Conservation (phyloP, 1,284 basidiomycete species). For the Ganoderma resinaceum region DNA sequence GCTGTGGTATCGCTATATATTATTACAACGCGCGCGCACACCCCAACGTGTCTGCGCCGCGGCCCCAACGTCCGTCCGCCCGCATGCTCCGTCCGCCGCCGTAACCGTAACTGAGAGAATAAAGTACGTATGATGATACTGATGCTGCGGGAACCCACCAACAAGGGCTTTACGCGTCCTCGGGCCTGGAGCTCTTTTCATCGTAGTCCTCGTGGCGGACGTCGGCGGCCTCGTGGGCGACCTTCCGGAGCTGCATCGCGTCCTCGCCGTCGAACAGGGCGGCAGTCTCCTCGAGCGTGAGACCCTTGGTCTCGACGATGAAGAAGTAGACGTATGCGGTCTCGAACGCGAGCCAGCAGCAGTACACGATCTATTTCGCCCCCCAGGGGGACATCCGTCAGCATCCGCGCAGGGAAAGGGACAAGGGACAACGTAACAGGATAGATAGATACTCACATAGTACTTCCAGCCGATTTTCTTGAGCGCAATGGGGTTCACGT, state of each 20-base stretch:
- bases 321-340: conserved; percentile 68
- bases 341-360: conserved; percentile 72
- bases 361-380: conserved; percentile 61
- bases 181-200: conserved; percentile 41
- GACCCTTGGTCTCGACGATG: conserved; percentile 76
- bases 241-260: conserved; percentile 46
- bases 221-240: conserved; percentile 38
- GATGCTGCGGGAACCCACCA: not conserved
- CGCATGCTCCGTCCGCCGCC: not conserved
- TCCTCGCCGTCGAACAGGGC: conserved; percentile 76
- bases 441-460: conserved; percentile 38
- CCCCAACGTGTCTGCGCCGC: not conserved
- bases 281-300: conserved; percentile 77
- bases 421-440: not conserved
- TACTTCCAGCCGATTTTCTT: conserved; percentile 60
- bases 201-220: conserved; percentile 40
- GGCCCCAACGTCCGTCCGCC: not conserved
- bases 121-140: not conserved
- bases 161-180: conserved; percentile 17
- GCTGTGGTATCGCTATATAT: not conserved
- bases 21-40: not conserved
- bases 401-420: not conserved
- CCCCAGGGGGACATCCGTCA: not conserved
- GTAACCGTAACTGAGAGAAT: conserved; percentile 1
- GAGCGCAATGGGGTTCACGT: conserved; percentile 80